Base-by-base conservation (phyloP, 768 basidiomycete genomes). In the Coprinopsis cinerea region DNA sequence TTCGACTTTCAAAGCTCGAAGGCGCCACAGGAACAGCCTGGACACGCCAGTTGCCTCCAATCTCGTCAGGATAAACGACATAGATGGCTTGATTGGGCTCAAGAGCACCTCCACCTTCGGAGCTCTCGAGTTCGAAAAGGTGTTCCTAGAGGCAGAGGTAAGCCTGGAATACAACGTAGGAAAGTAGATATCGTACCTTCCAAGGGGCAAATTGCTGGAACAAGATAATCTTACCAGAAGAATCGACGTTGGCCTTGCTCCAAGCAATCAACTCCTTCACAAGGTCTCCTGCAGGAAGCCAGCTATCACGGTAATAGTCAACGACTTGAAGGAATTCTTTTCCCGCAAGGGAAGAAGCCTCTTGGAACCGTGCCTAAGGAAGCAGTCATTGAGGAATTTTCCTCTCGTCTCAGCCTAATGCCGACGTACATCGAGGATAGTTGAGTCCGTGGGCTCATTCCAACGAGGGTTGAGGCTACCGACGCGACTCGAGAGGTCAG, bases 231-330 rank as follows among this genome's bases (percentile, higher is more conserved):
- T 78, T 81, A 14, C 92, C 92, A 22, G 70, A 79, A 11, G 82
- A 68, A 63, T 97, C 86, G 34, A 84, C 69, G 10, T 65, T 64
- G 43, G 62, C 61, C 54, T 91, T 81, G 55, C 75, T 74, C 18
- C 75, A 65, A 32, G 83, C 64, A 2, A 84, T 79, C 2, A 77
- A 77, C 20, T 71, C 60, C 35, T 74, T 55, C 36, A 98, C 85
- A 20, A 96, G 69, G 56, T 87, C 83, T 46, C 93, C 75, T 6
- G 92, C 95, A 27, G 95, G 93, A 40, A 98, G 69, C 95, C 95
- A 99, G 18, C 92, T 85, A 30, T 88, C 81, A 40, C 81, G 77
- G 59, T 92, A 91, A 68, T 90, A 94, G 57, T 83, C 78, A 27
- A 99, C 68, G 51, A 83, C 79, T 14, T 72, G 76, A 14, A 88